These are phyloP conservation scores for Chlamydomonas reinhardtii DNA, from an alignment of 163 green algal genomes.

Conservation along the genomic window DNA sequence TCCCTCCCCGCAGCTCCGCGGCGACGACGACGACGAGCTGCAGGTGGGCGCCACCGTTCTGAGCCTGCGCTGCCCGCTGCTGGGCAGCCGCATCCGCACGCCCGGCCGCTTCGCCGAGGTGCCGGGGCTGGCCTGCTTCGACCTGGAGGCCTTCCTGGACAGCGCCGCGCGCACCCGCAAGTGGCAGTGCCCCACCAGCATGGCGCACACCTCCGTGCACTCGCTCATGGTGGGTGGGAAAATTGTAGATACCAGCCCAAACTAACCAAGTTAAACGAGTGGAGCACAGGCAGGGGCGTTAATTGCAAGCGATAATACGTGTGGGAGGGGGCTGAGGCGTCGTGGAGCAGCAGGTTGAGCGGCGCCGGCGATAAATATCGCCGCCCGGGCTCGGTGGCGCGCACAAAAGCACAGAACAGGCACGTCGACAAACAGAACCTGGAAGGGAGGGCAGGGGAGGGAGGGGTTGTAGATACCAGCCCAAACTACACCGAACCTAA, in stretches of 20 bases:
- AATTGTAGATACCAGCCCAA: no score
- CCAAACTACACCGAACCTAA: no score
- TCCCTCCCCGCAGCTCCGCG: not conserved
- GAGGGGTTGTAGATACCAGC: no score
- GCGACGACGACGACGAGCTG: constrained; percentile 71
- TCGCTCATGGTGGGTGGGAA: constrained; percentile 72
- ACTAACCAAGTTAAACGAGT: no score
- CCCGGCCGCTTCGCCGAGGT: constrained; percentile 75
- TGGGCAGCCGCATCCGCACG: constrained; percentile 68
- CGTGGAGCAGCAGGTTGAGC: no score
- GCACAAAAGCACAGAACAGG: no score
- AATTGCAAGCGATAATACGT: not conserved
- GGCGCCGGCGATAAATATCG: no score
- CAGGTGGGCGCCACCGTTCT: constrained; percentile 68
- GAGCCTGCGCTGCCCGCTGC: constrained; percentile 81
- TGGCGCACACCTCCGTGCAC: constrained; percentile 69
- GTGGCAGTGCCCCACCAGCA: constrained; percentile 89
- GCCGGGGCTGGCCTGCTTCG: constrained; percentile 78
- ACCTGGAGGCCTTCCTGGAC: constrained; percentile 86
- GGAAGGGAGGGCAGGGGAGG: no score
- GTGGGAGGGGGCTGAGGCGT: no score
- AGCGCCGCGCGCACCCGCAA: constrained; percentile 84
- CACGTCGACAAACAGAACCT: no score
- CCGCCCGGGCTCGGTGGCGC: no score
- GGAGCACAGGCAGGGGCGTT: not conserved